Evolutionary conservation across 2,329 filamentous ascomycete genomes (phyloP).

Genomic region (Tolypocladium pustulatum): DNA sequence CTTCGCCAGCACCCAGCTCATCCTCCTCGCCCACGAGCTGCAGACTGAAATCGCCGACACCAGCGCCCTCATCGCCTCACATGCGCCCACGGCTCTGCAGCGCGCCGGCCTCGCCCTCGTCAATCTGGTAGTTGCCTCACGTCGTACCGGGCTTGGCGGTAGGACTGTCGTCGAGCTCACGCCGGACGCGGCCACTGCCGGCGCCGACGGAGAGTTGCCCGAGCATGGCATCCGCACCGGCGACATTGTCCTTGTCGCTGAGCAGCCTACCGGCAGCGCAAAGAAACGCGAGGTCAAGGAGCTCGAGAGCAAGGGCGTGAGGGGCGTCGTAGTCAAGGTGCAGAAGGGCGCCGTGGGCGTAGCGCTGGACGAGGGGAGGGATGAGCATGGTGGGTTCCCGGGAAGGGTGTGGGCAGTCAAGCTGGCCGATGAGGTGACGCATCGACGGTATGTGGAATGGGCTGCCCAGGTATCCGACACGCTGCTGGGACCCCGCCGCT

Average conservation of each 20-base stretch:
- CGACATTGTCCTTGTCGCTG: slow-evolving; percentile 67
- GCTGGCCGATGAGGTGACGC: slow-evolving; percentile 58
- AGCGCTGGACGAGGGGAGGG: slow-evolving; percentile 57
- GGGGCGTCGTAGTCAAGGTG: slow-evolving; percentile 61
- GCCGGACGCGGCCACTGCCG: slow-evolving; percentile 55
- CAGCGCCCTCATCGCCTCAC: slow-evolving; percentile 52
- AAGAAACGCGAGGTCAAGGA: slow-evolving; percentile 65
- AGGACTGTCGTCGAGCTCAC: slow-evolving; percentile 76
- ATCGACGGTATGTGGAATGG: slow-evolving; percentile 32
- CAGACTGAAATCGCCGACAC: slow-evolving; percentile 63
- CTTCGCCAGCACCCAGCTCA: slow-evolving; percentile 62
- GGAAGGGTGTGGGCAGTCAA: slow-evolving; percentile 55
- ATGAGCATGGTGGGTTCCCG: slow-evolving; percentile 26
- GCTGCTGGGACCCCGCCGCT: not conserved
- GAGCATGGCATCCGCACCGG: slow-evolving; percentile 68
- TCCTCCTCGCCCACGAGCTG: slow-evolving; percentile 61
- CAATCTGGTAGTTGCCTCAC: slow-evolving; percentile 63
- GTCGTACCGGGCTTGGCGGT: slow-evolving; percentile 85
- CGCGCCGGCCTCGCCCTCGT: slow-evolving; percentile 70
- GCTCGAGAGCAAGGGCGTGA: slow-evolving; percentile 54
- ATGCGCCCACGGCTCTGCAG: slow-evolving; percentile 59
- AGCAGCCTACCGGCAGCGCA: slow-evolving; percentile 62
- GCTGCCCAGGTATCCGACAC: not conserved
- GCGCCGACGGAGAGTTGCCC: slow-evolving; percentile 43
- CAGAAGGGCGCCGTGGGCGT: slow-evolving; percentile 49